A percentile compares a stretch with the other conserved stretches of the same genome.
Conservation (phyloP, 352 stramenopile genomes). For the Peronosclerospora sorghi region DNA sequence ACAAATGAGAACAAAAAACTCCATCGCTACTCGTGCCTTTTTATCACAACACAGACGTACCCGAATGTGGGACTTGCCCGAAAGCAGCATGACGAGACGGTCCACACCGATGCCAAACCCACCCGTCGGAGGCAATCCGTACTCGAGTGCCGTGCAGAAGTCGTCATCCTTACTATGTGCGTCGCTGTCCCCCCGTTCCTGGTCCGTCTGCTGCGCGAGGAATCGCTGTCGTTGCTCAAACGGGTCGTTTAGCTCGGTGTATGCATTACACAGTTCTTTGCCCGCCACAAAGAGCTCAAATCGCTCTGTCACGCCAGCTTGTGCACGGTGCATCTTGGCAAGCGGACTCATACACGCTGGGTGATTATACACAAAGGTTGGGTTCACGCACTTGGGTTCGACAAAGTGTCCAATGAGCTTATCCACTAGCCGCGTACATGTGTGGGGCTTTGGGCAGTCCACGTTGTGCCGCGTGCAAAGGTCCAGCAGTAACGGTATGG, state of each 20-base stretch:
- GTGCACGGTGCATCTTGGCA: conserved; percentile 88
- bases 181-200: conserved; percentile 76
- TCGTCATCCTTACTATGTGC: conserved; percentile 91
- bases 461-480: conserved; percentile 84
- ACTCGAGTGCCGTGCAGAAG: conserved; percentile 96
- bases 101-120: conserved; percentile 97
- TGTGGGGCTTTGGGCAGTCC: conserved; percentile 89
- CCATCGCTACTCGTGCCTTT: not conserved
- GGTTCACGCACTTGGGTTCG: conserved; percentile 87
- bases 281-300: conserved; percentile 97
- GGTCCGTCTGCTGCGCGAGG: conserved; percentile 84
- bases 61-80: conserved; percentile 95
- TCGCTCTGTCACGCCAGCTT: conserved; percentile 91
- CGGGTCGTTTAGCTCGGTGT: conserved; percentile 98
- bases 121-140: conserved; percentile 93
- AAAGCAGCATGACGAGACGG: conserved; percentile 97
- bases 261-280: conserved; percentile 96
- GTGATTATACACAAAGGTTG: conserved; percentile 98
- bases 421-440: conserved; percentile 93
- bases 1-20: not conserved
- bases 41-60: conserved; percentile 38
- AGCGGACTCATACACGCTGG: conserved; percentile 96
- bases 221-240: conserved; percentile 95
- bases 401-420: conserved; percentile 97
- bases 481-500: conserved; percentile 62